Percentiles rank a stretch among this genome's conserved stretches.
These are phyloP conservation scores for Wallacemonas sp. DNA, from an alignment of 208 protist genomes.

Conservation along the genomic window DNA sequence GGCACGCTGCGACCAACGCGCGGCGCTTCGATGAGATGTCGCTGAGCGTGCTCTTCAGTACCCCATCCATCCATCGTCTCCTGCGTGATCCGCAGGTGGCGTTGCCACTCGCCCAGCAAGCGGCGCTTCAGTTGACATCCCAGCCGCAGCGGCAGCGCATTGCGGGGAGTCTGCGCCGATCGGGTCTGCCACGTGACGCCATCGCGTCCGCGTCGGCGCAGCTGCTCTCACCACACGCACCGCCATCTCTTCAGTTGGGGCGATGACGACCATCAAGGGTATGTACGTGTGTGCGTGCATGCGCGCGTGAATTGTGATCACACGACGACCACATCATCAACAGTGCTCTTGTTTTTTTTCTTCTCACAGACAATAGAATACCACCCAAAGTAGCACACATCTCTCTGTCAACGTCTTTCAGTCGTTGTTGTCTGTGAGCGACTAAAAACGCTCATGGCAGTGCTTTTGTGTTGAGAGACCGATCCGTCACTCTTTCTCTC, in stretches of 20 bases:
- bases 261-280: neutral
- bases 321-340: no score
- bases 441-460: no score
- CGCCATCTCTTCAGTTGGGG: neutral
- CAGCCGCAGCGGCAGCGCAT: slow-evolving; percentile 56
- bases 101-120: slow-evolving; percentile 63
- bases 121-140: slow-evolving; percentile 44
- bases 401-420: no score
- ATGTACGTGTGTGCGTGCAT: no score
- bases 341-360: no score
- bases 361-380: no score
- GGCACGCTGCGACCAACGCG: slow-evolving; percentile 46
- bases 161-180: slow-evolving; percentile 37
- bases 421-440: no score
- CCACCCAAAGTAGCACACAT: no score
- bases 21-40: slow-evolving; percentile 60
- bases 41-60: slow-evolving; percentile 65
- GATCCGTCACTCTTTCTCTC: no score
- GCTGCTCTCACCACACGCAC: slow-evolving; percentile 13
- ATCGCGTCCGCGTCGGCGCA: slow-evolving; percentile 22
- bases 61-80: slow-evolving; percentile 67
- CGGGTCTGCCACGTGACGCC: slow-evolving; percentile 58
- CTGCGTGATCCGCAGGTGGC: slow-evolving; percentile 49
- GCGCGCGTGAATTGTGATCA: no score
- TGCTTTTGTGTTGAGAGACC: no score